These are phyloP conservation scores for Paracoccidioides lutzii DNA, from an alignment of 2,329 filamentous ascomycete genomes.

Conservation along the genomic window DNA sequence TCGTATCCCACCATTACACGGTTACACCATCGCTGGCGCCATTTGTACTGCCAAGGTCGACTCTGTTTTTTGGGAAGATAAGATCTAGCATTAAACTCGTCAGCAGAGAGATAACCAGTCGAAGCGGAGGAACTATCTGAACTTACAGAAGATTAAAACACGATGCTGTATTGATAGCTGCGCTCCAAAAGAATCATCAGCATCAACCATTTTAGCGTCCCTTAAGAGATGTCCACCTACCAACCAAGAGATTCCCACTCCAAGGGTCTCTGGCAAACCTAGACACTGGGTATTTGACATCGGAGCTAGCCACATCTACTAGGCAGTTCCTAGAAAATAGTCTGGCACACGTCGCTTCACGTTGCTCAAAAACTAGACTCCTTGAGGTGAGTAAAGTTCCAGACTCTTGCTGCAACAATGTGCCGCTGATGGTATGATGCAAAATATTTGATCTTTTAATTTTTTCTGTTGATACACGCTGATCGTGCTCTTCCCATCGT, in stretches of 20 bases:
- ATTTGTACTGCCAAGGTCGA: constrained; percentile 7
- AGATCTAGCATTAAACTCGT: background rate
- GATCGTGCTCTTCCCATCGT: constrained; percentile 14
- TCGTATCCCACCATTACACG: constrained; percentile 4
- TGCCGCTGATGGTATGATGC: constrained; percentile 17
- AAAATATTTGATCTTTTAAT: constrained; percentile 21
- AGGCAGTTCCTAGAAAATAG: constrained; percentile 21
- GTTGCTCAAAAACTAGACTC: constrained; percentile 15
- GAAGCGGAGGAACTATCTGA: background rate
- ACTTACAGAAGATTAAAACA: constrained; percentile 7
- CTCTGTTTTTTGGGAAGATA: constrained; percentile 2
- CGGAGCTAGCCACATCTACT: constrained; percentile 18
- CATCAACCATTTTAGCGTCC: background rate
- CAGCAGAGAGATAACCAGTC: background rate
- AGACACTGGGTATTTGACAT: constrained; percentile 17
- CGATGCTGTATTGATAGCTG: constrained; percentile 3
- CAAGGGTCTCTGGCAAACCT: constrained; percentile 23
- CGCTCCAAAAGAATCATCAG: constrained; percentile 18
- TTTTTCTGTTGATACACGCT: constrained; percentile 21
- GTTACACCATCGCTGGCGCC: background rate
- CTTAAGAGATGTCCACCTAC: constrained; percentile 15
- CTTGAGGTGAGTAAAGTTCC: constrained; percentile 13
- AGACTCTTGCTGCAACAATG: constrained; percentile 19
- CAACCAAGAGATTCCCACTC: constrained; percentile 25
- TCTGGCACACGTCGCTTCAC: constrained; percentile 21